These are phyloP conservation scores for Pichia norvegensis DNA, from an alignment of 1,139 yeast genomes.

Conservation along the genomic window DNA sequence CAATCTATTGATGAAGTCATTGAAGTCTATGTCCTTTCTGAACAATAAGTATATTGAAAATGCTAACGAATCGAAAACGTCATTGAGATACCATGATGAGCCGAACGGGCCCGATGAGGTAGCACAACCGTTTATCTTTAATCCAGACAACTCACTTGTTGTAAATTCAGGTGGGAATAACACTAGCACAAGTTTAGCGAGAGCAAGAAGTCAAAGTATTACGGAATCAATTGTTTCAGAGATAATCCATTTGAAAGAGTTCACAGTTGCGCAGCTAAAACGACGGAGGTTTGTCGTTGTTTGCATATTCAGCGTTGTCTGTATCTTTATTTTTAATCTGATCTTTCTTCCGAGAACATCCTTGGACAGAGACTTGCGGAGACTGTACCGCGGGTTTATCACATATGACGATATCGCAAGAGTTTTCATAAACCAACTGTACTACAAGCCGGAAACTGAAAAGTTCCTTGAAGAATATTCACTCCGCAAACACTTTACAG, in stretches of 20 bases:
- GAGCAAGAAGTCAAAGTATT: conserved; percentile 4
- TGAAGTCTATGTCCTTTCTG: conserved; percentile 6
- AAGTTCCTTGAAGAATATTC: conserved; percentile 34
- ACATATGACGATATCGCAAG: conserved; percentile 61
- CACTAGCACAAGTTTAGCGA: background rate
- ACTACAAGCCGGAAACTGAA: conserved; percentile 28
- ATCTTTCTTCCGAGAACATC: conserved; percentile 85
- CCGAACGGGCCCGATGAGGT: conserved; percentile 1
- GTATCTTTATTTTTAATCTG: conserved; percentile 50
- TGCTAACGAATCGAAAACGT: background rate
- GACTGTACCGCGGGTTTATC: conserved; percentile 58
- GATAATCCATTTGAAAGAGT: conserved; percentile 20
- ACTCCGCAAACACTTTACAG: conserved; percentile 33
- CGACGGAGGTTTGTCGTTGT: conserved; percentile 33
- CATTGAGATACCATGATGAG: conserved; percentile 8
- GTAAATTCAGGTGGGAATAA: background rate
- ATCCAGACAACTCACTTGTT: conserved; percentile 2
- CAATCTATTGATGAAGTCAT: conserved; percentile 11
- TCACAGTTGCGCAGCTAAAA: conserved; percentile 24
- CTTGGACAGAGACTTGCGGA: conserved; percentile 68
- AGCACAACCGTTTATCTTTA: conserved; percentile 8
- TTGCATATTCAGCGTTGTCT: conserved; percentile 35
- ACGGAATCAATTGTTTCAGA: conserved; percentile 25
- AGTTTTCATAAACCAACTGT: conserved; percentile 33
- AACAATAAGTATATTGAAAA: background rate